Base-by-base conservation (phyloP, 805 yeast species). In the Lipomyces orientalis region DNA sequence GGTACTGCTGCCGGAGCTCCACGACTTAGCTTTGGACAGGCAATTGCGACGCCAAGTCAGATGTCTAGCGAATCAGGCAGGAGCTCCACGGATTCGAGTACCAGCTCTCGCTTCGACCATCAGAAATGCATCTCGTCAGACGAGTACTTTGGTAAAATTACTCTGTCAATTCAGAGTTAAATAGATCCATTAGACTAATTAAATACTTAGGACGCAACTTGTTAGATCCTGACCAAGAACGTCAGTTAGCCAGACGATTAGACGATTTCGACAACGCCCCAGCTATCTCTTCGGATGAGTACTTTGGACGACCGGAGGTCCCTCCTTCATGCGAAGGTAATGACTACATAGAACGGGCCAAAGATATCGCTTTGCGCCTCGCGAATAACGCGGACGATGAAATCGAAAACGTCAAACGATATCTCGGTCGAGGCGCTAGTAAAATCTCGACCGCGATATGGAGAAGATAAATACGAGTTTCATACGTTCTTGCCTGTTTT, bases 231-330 rank as follows among this genome's bases (percentile, higher is more conserved):
- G 64, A 59, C 6, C 34, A 51, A 35, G 58, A 55, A 12, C 43
- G 61, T 22, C 58, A 49, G n/a, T 61, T 39, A 31, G 37, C 54
- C 12, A 33, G 39, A 10, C 58, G 65, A 16, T 35, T 78, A 19
- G 73, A 73, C 74, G 90, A 92, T 80, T 95, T 85, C 77, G 98
- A 97, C 66, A 82, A 81, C 51, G 97, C 93, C 77, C 93, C 91
- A 84, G 97, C 93, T 59, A 95, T 95, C 71, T 94, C 98, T 0
- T 93, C 98, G 1, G 98, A 95, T 79, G 96, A 93, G 80, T 87
- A 86, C 75, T 95, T 95, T 78, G 97, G 97, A n/a, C 88, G 97
- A 75, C 93, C 93, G 52, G 46, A 65, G 35, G 43, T n/a, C 4
- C 5, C 22, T 9, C 16, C 46, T 29, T 34, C 19, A 60, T 29